Evolutionary conservation across 306 rosid genomes (phyloP), one percentile per base, ranked within the genome.

Genomic region (Leucaena leucocephala): DNA sequence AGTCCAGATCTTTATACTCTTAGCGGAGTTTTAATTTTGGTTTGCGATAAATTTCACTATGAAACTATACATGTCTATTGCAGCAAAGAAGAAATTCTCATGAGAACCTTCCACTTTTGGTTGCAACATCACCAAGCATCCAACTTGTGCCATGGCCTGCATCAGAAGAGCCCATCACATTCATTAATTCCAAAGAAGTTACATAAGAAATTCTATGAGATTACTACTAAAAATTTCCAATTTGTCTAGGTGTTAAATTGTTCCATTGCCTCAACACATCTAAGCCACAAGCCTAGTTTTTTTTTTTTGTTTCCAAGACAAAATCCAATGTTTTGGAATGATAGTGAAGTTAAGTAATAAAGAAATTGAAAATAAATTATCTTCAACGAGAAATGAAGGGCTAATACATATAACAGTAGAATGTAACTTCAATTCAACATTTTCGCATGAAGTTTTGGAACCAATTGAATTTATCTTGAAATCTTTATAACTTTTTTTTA

Each of bases 81-180:
- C 98, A 8, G 88, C 98, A 67, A 94, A 90, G 90, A 91, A 91
- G 89, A 94, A 94, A 78, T 83, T 88, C 54, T 89, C 86, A 6
- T 84, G 91, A 67, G 94, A 91, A 19, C 91, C 94, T 84, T 96
- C 96, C 62, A 89, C 94, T 80, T 94, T 93, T 13, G 90, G 96
- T 78, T 89, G 92, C 86, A 89, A 82, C 97, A 91, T 93, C 64
- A 90, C 93, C 87, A 94, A 75, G 45, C 97, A 92, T n/a, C 98
- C 94, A 9, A 9, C 94, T 78, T 91, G 97, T 75, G 96, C 97
- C 90, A 91, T 82, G 72, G 97, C 97, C 96, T 90, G 86, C 73
- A 84, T 70, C 73, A 67, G 78, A 64, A 50, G 69, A 54, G 75
- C 40, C 73, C 3, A 44, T 76, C 72, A 57, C 52, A 76, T 58